Conservation (phyloP, 2,329 filamentous ascomycete species). For the Verticillium tricorpus region DNA sequence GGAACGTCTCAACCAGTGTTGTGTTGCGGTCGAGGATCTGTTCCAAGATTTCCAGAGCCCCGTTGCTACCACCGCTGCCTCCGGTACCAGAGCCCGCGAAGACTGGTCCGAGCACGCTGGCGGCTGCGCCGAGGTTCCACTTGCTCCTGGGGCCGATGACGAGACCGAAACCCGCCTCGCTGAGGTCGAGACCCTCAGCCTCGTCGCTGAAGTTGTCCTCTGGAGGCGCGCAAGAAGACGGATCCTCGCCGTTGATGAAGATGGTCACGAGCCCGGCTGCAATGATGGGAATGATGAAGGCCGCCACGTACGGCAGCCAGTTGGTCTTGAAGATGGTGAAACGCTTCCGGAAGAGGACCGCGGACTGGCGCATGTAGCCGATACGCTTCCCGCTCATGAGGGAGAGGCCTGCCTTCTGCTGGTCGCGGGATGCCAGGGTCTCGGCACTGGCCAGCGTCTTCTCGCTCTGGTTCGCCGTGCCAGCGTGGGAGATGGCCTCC, state of each 20-base stretch:
- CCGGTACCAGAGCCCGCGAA: constrained; percentile 20
- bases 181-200: constrained; percentile 32
- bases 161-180: constrained; percentile 25
- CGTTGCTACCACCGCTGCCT: background rate
- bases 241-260: constrained; percentile 58
- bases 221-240: constrained; percentile 46
- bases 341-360: constrained; percentile 74
- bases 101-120: constrained; percentile 29
- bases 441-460: constrained; percentile 18
- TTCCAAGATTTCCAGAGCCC: constrained; percentile 10
- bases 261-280: constrained; percentile 76
- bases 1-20: constrained; percentile 56
- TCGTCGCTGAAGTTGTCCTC: constrained; percentile 38
- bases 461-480: constrained; percentile 12
- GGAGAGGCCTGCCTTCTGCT: background rate
- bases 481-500: constrained; percentile 3
- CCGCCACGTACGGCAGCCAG: constrained; percentile 69
- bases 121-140: constrained; percentile 7
- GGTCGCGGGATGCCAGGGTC: constrained; percentile 5
- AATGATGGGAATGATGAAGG: constrained; percentile 72
- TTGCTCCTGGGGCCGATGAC: constrained; percentile 36
- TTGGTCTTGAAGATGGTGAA: constrained; percentile 73
- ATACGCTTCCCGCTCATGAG: constrained; percentile 53
- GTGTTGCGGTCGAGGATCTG: constrained; percentile 19
- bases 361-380: constrained; percentile 64